Evolutionary conservation across 1,284 basidiomycete genomes (phyloP), one percentile per base, ranked within the genome.

Genomic region (Boletellus deceptivus): DNA sequence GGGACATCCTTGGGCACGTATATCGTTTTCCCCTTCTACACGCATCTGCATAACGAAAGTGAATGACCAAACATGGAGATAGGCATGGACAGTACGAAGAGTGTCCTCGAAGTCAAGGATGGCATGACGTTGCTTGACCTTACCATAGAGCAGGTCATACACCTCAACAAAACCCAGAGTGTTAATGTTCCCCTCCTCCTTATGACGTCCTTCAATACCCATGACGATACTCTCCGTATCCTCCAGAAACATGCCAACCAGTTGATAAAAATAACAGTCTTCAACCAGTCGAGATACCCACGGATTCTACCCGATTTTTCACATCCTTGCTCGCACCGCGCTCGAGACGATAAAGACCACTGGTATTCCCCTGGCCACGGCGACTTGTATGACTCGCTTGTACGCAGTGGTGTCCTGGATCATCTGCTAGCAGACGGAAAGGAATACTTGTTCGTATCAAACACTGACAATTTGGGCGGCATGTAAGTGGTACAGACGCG

Each of bases 281-380:
- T 95, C 81, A 97, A 97, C 76, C 97, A 98, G 76, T 96, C 93
- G 33, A 85, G 93, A 59, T 98, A 96, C 75, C 97, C 96, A 22
- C 89, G 94, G 67, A 93, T 98, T 69, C 87, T 83, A 80, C 93
- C 94, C 75, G 94, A 97, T 75, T 86, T 86, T 41, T 80, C 96
- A 58, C 82, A 96, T 27, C 94, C 93, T 22, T 88, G 83, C 72
- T 84, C 84, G 70, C 78, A 88, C 73, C 44, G 56, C 48, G 46
- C 48, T 43, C 43, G 20, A 1, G 89, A 90, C 62, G 91, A 97
- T 78, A 96, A 98, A 83, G 85, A 86, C 70, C 77, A 89, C 72
- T 98, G 95, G 95, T 97, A 96, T 79, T 95, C 96, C 52, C 94
- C 97, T 46, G 95, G 97, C 66, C 96, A 99, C 79, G 95, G 97